These are phyloP conservation scores for Colletotrichum endophyticum DNA, from an alignment of 2,329 filamentous ascomycete genomes.

Conservation along the genomic window DNA sequence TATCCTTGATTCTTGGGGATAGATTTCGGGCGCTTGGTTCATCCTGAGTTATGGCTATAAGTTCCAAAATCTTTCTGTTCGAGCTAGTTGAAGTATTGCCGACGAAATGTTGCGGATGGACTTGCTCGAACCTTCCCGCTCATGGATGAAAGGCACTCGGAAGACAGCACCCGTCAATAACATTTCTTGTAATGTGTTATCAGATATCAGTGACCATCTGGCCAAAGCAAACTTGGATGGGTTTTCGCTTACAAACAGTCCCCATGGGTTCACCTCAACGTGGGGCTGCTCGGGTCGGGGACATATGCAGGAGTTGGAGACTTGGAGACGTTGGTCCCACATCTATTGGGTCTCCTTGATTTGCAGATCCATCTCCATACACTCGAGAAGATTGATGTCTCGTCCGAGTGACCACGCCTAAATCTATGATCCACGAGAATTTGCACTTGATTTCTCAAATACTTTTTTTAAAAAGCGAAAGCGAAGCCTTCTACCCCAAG, in stretches of 20 bases:
- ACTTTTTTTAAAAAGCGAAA: neutral
- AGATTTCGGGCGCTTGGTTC: too few species aligned
- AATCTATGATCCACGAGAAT: accelerated
- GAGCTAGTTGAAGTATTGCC: too few species aligned
- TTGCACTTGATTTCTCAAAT: neutral
- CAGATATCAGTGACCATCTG: neutral
- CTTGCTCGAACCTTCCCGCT: too few species aligned
- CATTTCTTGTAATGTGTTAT: neutral
- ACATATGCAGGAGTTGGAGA: neutral
- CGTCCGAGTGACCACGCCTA: accelerated
- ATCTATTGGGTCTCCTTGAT: neutral
- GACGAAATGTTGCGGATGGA: too few species aligned
- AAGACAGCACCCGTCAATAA: too few species aligned
- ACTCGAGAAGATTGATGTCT: neutral
- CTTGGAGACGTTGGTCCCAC: neutral
- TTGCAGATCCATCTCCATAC: neutral
- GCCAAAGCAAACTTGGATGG: too few species aligned
- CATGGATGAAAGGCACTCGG: too few species aligned
- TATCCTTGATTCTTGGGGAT: too few species aligned
- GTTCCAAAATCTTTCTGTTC: too few species aligned
- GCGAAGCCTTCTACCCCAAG: neutral
- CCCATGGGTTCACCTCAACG: neutral
- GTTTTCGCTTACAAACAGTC: neutral
- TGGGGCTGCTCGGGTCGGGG: neutral
- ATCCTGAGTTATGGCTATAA: too few species aligned